Evolutionary conservation across 202 grass and related monocot species (phyloP).

Genomic region (Schoenoplectus triqueter): DNA sequence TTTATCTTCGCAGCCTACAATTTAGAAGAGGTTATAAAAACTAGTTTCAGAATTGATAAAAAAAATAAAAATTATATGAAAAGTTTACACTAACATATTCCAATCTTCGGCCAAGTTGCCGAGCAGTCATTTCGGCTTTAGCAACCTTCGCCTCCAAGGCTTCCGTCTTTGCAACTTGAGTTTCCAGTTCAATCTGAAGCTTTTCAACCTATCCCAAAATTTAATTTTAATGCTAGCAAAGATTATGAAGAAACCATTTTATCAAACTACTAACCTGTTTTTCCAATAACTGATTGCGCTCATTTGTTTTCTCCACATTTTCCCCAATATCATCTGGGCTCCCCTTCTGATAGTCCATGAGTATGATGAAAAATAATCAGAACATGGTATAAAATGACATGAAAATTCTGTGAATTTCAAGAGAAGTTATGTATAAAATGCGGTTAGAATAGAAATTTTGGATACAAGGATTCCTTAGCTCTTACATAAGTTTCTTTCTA

Average conservation of each 20-base stretch:
- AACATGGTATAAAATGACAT: background rate
- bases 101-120: constrained; percentile 50
- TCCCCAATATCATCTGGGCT: constrained; percentile 45
- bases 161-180: constrained; percentile 52
- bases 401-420: background rate
- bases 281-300: constrained; percentile 43
- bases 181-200: constrained; percentile 58
- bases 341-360: constrained; percentile 33
- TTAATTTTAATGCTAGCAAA: constrained; percentile 8
- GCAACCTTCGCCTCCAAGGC: constrained; percentile 46
- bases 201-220: constrained; percentile 45
- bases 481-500: no score
- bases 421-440: no score
- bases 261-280: constrained; percentile 47
- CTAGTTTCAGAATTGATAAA: background rate
- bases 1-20: constrained; percentile 52
- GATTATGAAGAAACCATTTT: background rate
- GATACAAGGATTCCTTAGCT: no score
- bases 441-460: no score
- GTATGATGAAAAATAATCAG: background rate
- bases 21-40: background rate
- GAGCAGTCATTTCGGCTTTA: constrained; percentile 47
- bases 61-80: background rate
- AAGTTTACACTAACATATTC: constrained; percentile 50
- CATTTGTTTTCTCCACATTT: constrained; percentile 45